Base-by-base conservation (phyloP, 2,329 filamentous ascomycete species). In the Fusarium luffae region DNA sequence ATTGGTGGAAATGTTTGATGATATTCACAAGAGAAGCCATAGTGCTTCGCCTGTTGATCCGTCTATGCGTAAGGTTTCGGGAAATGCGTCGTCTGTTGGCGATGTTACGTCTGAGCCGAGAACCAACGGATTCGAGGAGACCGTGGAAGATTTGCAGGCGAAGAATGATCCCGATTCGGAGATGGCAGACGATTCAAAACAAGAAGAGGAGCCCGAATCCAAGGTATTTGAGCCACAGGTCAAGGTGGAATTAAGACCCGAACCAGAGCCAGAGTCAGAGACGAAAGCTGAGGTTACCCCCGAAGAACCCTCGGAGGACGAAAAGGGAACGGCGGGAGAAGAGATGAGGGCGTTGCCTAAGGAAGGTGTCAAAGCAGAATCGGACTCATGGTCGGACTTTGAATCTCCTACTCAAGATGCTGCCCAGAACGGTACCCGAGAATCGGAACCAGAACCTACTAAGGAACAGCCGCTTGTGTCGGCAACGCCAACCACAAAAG, bases 1-100 rank as follows among this genome's bases (percentile, higher is more conserved):
- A 49, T 76, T 87, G 25, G 85, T 86, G 32, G 81, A 81, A 23
- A 82, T 84, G 77, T 86, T 81, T 50, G 85, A 89, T 62, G 83
- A 81, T 5, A 79, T 86, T 14, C 70, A 77, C 1, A 79, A 69
- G 54, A 59, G 70, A n/a, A 72, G 43, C 18, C 58, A 52, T 11
- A 74, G 68, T 40, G 57, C 42, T 14, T 75, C 73, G 4, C 73
- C 73, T 14, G 47, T 69, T 30, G 72, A 74, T n/a, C 59, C 73
- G 10, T 43, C 68, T 1, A 52, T 69, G 58, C 63, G 61, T 18
- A 71, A 62, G 41, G 18, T 43, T 21, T 69, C 70, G 10, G 52
- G 44, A 21, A 50, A 48, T 49, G 32, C 27, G 27, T 70, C 64
- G 8, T 51, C 59, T 2, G 25, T 69, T 25, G 58, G 51, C 10